Conservation (phyloP, 257 asterid genomes). For the Nemophila menziesii region DNA sequence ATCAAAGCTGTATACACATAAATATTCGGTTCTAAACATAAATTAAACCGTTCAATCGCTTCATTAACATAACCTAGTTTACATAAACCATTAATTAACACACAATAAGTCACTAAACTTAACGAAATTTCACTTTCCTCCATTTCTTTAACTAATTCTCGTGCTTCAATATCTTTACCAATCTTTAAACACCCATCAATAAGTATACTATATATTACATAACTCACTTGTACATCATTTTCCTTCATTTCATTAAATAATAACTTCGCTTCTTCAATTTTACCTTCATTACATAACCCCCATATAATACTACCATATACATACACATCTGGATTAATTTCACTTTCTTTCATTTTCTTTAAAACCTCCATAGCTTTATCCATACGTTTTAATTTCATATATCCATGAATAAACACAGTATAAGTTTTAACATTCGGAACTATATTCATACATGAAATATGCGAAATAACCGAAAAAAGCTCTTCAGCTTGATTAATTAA, state of each 20-base stretch:
- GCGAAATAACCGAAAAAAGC: constrained; percentile 41
- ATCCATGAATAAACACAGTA: constrained; percentile 73
- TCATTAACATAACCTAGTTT: constrained; percentile 53
- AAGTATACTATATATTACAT: constrained; percentile 58
- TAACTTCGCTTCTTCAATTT: constrained; percentile 50
- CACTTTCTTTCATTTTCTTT: constrained; percentile 45
- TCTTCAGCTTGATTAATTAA: constrained; percentile 71
- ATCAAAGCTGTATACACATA: constrained; percentile 60
- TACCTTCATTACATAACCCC: constrained; percentile 61
- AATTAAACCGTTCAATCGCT: constrained; percentile 45
- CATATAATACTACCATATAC: constrained; percentile 68
- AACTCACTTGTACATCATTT: constrained; percentile 32
- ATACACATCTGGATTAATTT: constrained; percentile 42
- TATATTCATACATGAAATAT: constrained; percentile 44
- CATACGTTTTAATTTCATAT: constrained; percentile 46
- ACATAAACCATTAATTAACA: constrained; percentile 63
- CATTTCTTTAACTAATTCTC: constrained; percentile 54
- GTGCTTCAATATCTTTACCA: constrained; percentile 60
- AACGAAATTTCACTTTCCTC: constrained; percentile 46
- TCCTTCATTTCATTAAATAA: constrained; percentile 65
- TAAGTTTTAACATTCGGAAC: constrained; percentile 56
- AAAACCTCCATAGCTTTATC: constrained; percentile 53
- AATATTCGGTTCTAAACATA: constrained; percentile 58
- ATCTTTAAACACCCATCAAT: constrained; percentile 66
- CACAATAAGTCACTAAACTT: constrained; percentile 49